Evolutionary conservation across 2,329 filamentous ascomycete genomes (phyloP).

Genomic region (Zymoseptoria crescenta): DNA sequence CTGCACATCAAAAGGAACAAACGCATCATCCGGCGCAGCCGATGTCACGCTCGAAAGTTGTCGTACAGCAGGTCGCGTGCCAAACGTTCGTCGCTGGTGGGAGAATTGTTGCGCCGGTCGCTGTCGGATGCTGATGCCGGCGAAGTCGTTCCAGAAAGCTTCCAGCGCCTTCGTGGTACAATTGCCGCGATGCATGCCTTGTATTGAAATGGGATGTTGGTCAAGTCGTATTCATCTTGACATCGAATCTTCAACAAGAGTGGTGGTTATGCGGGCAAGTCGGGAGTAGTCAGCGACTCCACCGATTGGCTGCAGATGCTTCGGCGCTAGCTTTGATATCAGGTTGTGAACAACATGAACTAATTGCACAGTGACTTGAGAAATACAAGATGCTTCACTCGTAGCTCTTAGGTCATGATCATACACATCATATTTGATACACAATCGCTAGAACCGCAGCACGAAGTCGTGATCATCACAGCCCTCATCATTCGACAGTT

Average conservation of each 20-base stretch:
- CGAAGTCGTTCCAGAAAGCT: conserved; percentile 17
- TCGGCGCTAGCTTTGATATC: background rate
- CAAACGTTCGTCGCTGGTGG: conserved; percentile 6
- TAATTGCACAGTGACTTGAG: background rate
- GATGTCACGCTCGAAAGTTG: conserved; percentile 1
- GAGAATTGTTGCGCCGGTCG: conserved; percentile 12
- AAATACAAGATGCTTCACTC: background rate
- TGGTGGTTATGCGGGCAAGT: background rate
- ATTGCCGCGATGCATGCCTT: conserved; percentile 12
- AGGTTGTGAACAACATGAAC: background rate
- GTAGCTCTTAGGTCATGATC: background rate
- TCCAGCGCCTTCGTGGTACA: conserved; percentile 21
- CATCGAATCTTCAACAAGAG: background rate
- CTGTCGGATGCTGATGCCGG: conserved; percentile 15
- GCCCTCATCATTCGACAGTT: background rate
- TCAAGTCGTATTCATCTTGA: background rate
- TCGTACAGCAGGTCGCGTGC: conserved; percentile 9
- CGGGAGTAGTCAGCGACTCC: conserved; percentile 3
- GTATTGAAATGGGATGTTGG: background rate
- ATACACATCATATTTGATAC: background rate
- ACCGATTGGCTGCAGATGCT: background rate
- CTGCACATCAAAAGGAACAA: conserved; percentile 10
- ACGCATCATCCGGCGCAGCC: conserved; percentile 6
- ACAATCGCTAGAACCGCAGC: background rate
- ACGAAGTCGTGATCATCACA: background rate